phyloP scores from a whole-genome alignment of 148 eudicot genomes.

The Vaccinium corymbosum region DNA sequence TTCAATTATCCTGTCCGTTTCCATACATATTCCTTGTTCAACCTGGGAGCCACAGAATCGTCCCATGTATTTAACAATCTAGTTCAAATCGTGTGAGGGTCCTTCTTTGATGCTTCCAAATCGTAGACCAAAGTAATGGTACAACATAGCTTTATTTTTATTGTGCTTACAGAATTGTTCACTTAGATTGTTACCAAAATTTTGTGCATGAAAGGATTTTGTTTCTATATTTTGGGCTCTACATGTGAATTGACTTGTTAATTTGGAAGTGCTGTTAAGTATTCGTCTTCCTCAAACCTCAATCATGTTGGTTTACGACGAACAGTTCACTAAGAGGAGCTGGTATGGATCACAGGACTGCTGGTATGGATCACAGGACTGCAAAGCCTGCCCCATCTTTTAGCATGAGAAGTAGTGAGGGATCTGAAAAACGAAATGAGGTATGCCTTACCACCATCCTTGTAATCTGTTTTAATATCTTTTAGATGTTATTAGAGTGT shows the following conservation, averaged over 20 bases:
- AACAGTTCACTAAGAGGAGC: constrained; percentile 42
- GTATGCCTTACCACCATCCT: constrained; percentile 26
- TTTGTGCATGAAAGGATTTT: not conserved
- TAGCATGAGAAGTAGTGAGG: constrained; percentile 34
- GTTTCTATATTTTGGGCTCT: not conserved
- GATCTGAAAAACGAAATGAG: constrained; percentile 52
- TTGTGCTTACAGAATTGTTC: not conserved
- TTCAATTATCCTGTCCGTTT: not conserved
- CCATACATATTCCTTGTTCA: not conserved
- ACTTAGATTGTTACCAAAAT: not conserved
- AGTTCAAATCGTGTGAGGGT: not conserved
- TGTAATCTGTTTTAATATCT: not conserved
- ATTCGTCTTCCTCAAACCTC: not conserved
- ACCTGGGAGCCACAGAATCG: not conserved
- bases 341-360: constrained; percentile 33
- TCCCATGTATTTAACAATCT: not conserved
- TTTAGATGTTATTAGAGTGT: not conserved
- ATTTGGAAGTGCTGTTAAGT: constrained; percentile 1
- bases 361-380: constrained; percentile 33
- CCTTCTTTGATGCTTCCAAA: not conserved
- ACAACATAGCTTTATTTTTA: not conserved
- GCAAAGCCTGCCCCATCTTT: constrained; percentile 35
- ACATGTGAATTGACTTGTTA: not conserved
- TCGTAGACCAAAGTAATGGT: not conserved
- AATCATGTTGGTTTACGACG: constrained; percentile 12